A percentile compares a stretch with the other conserved stretches of the same genome.
phyloP scores from a whole-genome alignment of 2,329 filamentous ascomycete genomes.

The Capronia americana region DNA sequence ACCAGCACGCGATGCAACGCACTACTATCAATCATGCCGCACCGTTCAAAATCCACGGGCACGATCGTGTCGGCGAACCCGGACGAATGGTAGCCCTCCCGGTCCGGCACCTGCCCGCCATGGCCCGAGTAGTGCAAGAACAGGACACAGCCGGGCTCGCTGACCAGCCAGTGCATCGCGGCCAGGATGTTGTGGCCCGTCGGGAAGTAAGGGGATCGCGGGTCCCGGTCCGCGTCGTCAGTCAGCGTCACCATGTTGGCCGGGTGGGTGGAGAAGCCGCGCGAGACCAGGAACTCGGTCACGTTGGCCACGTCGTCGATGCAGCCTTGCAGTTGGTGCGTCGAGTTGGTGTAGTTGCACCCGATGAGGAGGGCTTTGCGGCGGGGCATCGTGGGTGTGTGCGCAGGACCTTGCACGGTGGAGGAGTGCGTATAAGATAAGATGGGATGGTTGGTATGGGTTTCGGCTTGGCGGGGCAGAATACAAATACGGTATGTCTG shows the following conservation, averaged over 20 bases:
- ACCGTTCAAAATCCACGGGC: slow-evolving; percentile 59
- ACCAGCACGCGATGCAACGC: slow-evolving; percentile 41
- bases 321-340: slow-evolving; percentile 56
- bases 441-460: too few relatives aligned
- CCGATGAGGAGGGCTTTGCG: slow-evolving; percentile 60
- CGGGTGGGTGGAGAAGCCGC: slow-evolving; percentile 51
- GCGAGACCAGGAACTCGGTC: slow-evolving; percentile 53
- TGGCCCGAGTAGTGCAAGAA: slow-evolving; percentile 68
- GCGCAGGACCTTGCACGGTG: neutral
- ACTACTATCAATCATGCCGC: slow-evolving; percentile 61
- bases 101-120: slow-evolving; percentile 60
- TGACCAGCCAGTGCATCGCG: slow-evolving; percentile 65
- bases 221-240: slow-evolving; percentile 55
- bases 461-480: too few relatives aligned
- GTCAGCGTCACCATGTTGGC: slow-evolving; percentile 54
- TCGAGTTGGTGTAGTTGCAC: slow-evolving; percentile 57
- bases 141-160: slow-evolving; percentile 31
- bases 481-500: too few relatives aligned
- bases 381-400: slow-evolving; percentile 21
- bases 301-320: slow-evolving; percentile 59
- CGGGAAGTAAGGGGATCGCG: slow-evolving; percentile 54
- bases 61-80: slow-evolving; percentile 60
- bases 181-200: slow-evolving; percentile 55
- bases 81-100: slow-evolving; percentile 20
- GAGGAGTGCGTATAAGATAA: too few relatives aligned